Evolutionary conservation across 164 flowering plant genomes (phyloP).

Genomic region (Dillenia suffruticosa): DNA sequence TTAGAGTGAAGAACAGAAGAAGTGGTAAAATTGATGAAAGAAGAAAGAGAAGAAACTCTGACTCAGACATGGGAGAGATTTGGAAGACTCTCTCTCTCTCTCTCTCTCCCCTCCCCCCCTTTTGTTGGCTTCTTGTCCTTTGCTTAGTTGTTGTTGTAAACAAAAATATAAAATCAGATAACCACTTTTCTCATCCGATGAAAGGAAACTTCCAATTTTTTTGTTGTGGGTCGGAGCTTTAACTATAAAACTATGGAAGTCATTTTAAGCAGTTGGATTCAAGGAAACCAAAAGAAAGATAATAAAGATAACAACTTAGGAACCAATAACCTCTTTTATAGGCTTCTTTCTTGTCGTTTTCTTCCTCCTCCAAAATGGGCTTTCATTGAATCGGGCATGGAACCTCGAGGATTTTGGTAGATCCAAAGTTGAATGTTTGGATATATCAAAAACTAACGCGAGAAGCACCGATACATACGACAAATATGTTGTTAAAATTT

Average conservation of each 20-base stretch:
- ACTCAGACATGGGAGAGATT: slow-evolving; percentile 39
- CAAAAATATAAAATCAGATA: too few relatives aligned
- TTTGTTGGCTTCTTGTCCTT: too few relatives aligned
- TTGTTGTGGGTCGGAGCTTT: not conserved
- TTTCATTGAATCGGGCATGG: too few relatives aligned
- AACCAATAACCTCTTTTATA: slow-evolving; percentile 12
- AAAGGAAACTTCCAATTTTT: slow-evolving; percentile 7
- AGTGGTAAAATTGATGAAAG: slow-evolving; percentile 36
- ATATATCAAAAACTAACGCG: too few relatives aligned
- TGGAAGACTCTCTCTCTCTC: slow-evolving; percentile 5
- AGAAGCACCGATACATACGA: too few relatives aligned
- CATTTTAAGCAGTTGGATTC: not conserved
- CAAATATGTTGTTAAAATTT: too few relatives aligned
- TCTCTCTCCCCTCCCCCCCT: slow-evolving; percentile 1
- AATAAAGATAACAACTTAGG: slow-evolving; percentile 3
- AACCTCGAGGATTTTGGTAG: too few relatives aligned
- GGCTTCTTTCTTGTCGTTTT: not conserved
- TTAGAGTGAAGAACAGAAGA: slow-evolving; percentile 28
- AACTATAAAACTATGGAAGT: not conserved
- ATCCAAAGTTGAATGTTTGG: too few relatives aligned
- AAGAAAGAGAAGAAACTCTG: slow-evolving; percentile 40
- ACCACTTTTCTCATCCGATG: slow-evolving; percentile 2
- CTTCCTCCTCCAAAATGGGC: too few relatives aligned
- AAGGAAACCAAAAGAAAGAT: not conserved
- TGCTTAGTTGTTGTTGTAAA: too few relatives aligned